A percentile compares a stretch with the other conserved stretches of the same genome.
Evolutionary conservation across 1,139 yeast species (phyloP).

Genomic region (Martiniozyma asiatica): DNA sequence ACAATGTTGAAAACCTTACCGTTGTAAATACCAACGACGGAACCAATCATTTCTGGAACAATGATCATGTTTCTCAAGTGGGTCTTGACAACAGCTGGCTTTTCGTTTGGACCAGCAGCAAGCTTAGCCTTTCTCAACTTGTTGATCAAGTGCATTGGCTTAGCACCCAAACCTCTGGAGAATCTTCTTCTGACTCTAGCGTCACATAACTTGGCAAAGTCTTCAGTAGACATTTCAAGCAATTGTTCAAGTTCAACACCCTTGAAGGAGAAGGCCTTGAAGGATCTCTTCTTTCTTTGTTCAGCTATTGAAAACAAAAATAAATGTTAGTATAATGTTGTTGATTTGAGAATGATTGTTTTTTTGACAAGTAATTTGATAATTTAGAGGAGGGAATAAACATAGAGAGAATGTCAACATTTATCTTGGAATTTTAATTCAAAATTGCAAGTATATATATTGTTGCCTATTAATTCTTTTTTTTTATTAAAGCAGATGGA

Average conservation of each 20-base stretch:
- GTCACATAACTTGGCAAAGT: slow-evolving; percentile 90
- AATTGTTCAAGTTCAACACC: slow-evolving; percentile 96
- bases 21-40: slow-evolving; percentile 98
- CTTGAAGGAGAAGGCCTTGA: slow-evolving; percentile 97
- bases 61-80: slow-evolving; percentile 98
- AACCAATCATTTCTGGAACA: slow-evolving; percentile 99
- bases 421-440: too few relatives aligned
- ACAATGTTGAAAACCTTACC: slow-evolving; percentile 99
- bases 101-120: slow-evolving; percentile 86
- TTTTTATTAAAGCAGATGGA: too few relatives aligned
- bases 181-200: slow-evolving; percentile 99
- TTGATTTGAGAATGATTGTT: too few relatives aligned
- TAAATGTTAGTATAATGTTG: slow-evolving; percentile 2
- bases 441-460: too few relatives aligned
- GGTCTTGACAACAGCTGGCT: slow-evolving; percentile 97
- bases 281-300: slow-evolving; percentile 79
- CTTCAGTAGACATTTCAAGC: slow-evolving; percentile 91
- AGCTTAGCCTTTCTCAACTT: slow-evolving; percentile 97
- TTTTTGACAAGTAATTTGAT: too few relatives aligned
- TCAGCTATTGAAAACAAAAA: slow-evolving; percentile 16
- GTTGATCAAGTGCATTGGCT: slow-evolving; percentile 95
- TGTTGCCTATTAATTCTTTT: too few relatives aligned
- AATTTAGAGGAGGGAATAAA: too few relatives aligned
- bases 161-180: slow-evolving; percentile 92
- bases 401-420: too few relatives aligned